phyloP scores from a whole-genome alignment of 148 eudicot species.

The Nepenthes mirabilis region DNA sequence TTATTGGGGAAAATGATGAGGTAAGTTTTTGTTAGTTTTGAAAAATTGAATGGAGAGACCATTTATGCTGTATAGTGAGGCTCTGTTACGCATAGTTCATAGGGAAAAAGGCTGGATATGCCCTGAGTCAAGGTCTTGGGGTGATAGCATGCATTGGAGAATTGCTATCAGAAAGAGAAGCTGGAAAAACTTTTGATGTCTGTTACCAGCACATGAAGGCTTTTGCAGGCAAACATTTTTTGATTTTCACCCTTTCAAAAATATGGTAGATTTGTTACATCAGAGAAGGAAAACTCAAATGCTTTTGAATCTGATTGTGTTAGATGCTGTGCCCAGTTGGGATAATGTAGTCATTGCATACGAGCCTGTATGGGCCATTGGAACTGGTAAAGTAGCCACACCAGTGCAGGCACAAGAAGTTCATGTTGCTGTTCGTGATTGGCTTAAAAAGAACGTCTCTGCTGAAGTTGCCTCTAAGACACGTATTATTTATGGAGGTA shows the following conservation, averaged over 20 bases:
- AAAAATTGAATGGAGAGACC: not conserved
- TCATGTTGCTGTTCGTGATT: constrained; percentile 84
- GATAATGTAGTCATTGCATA: constrained; percentile 85
- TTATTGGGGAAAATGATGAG: constrained; percentile 77
- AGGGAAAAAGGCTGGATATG: constrained; percentile 93
- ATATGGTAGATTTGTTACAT: not conserved
- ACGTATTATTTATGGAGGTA: constrained; percentile 98
- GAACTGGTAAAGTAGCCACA: constrained; percentile 94
- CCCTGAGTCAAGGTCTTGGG: constrained; percentile 73
- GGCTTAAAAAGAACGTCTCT: constrained; percentile 92
- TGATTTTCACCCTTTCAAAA: not conserved
- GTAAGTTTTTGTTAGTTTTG: constrained; percentile 16
- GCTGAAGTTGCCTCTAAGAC: constrained; percentile 91
- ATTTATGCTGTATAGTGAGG: constrained; percentile 9
- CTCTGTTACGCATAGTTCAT: constrained; percentile 50
- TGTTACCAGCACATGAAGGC: constrained; percentile 79
- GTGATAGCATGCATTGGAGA: constrained; percentile 96
- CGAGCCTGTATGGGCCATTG: constrained; percentile 99
- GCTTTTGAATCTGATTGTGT: not conserved
- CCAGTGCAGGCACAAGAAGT: constrained; percentile 98
- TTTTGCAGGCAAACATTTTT: constrained; percentile 50
- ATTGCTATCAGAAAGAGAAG: constrained; percentile 75
- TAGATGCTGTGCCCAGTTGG: constrained; percentile 94
- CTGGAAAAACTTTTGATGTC: constrained; percentile 86
- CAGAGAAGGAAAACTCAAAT: not conserved